Evolutionary conservation across 2,329 filamentous ascomycete species (phyloP).

Genomic region (Chaetomium globosum): DNA sequence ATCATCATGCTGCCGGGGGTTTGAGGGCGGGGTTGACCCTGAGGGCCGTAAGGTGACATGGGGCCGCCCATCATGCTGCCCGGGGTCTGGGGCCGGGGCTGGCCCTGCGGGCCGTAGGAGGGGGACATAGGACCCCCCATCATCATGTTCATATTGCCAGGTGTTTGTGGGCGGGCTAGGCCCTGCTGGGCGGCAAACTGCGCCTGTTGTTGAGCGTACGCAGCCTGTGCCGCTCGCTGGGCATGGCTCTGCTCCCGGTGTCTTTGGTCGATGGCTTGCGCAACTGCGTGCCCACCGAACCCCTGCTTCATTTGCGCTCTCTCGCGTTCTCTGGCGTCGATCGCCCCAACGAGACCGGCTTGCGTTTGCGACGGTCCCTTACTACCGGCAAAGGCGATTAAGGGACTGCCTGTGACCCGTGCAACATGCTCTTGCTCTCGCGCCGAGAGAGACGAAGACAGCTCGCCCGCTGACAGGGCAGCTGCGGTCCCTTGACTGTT

Average conservation of each 20-base stretch:
- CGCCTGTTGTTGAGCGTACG: constrained; percentile 42
- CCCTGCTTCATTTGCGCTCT: constrained; percentile 71
- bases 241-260: constrained; percentile 50
- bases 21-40: constrained; percentile 2
- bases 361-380: constrained; percentile 51
- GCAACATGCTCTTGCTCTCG: constrained; percentile 89
- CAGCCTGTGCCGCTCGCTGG: constrained; percentile 43
- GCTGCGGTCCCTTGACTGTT: constrained; percentile 61
- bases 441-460: constrained; percentile 69
- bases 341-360: constrained; percentile 73
- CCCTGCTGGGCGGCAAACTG: constrained; percentile 37
- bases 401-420: constrained; percentile 73
- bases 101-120: background rate
- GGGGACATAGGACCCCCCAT: constrained; percentile 16
- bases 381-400: constrained; percentile 68
- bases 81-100: constrained; percentile 16
- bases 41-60: background rate
- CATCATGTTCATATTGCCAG: constrained; percentile 35
- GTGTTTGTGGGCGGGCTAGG: constrained; percentile 33
- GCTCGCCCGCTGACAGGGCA: constrained; percentile 50
- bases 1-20: constrained; percentile 21
- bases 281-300: constrained; percentile 68
- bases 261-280: constrained; percentile 70
- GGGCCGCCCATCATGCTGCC: constrained; percentile 18
- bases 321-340: constrained; percentile 78